Conservation (phyloP, 257 asterid species). For the Solanum lycopersicoides region DNA sequence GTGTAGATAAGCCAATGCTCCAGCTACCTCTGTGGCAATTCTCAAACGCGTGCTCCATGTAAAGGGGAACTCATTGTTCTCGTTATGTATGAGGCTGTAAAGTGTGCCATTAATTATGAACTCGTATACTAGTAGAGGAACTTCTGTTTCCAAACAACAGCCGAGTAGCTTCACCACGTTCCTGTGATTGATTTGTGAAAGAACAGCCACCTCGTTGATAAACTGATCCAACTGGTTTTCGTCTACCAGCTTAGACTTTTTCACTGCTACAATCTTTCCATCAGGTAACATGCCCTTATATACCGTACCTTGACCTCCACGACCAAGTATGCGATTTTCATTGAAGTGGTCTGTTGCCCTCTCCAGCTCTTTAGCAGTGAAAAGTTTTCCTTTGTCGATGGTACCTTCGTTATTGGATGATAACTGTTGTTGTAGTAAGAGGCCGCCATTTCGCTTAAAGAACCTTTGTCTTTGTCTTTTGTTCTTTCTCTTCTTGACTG, state of each 20-base stretch:
- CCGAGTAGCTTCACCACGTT: slow-evolving; percentile 11
- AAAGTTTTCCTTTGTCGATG: slow-evolving; percentile 6
- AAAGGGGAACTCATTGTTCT: neutral
- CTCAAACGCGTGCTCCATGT: neutral
- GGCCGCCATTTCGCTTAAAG: slow-evolving; percentile 14
- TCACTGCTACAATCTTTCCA: slow-evolving; percentile 9
- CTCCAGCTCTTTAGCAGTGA: slow-evolving; percentile 12
- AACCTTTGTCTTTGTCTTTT: neutral
- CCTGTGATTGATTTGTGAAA: slow-evolving; percentile 4
- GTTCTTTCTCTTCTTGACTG: neutral
- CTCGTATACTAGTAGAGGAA: slow-evolving; percentile 1
- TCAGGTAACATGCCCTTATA: slow-evolving; percentile 9
- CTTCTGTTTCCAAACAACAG: slow-evolving; percentile 10
- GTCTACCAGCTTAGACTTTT: neutral
- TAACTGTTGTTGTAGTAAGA: slow-evolving; percentile 11
- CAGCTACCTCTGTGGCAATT: slow-evolving; percentile 2
- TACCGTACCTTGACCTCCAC: slow-evolving; percentile 9
- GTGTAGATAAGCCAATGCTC: slow-evolving; percentile 3
- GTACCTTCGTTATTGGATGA: neutral
- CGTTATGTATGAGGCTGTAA: neutral
- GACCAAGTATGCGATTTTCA: slow-evolving; percentile 9
- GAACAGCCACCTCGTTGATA: slow-evolving; percentile 11
- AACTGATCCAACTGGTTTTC: neutral
- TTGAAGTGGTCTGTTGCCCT: slow-evolving; percentile 12
- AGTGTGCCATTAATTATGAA: slow-evolving; percentile 3